A percentile compares a stretch with the other conserved stretches of the same genome.
phyloP scores from a whole-genome alignment of 495 filamentous ascomycete genomes.

The Lophiostoma macrostomum region DNA sequence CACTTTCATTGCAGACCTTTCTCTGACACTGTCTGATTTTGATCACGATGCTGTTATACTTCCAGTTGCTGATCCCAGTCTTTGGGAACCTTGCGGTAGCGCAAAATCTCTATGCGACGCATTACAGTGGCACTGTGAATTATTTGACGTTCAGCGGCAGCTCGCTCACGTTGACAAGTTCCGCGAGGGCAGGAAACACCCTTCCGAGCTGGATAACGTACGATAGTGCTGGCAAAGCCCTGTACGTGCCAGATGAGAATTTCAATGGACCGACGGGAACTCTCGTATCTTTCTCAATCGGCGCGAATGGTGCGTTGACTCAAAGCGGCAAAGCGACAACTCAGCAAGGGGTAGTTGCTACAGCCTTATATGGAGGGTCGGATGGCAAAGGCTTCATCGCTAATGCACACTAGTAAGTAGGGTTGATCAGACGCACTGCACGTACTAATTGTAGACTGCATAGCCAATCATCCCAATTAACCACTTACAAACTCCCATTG shows the following conservation, averaged over 20 bases:
- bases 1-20: neutral
- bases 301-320: slow-evolving; percentile 10
- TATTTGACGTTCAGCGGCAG: slow-evolving; percentile 7
- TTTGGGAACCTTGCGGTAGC: slow-evolving; percentile 13
- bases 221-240: slow-evolving; percentile 5
- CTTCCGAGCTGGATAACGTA: slow-evolving; percentile 9
- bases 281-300: slow-evolving; percentile 5
- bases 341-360: neutral
- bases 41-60: slow-evolving; percentile 10
- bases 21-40: neutral
- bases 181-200: slow-evolving; percentile 4
- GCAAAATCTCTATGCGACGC: slow-evolving; percentile 16
- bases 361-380: slow-evolving; percentile 10
- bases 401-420: slow-evolving; percentile 22
- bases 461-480: slow-evolving; percentile 13
- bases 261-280: neutral
- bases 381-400: slow-evolving; percentile 16
- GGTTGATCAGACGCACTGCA: neutral
- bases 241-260: slow-evolving; percentile 11
- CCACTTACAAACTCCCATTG: slow-evolving; percentile 18
- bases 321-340: slow-evolving; percentile 1
- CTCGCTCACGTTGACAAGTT: slow-evolving; percentile 11
- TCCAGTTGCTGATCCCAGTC: slow-evolving; percentile 7
- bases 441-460: neutral
- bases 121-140: slow-evolving; percentile 23